A percentile compares a stretch with the other conserved stretches of the same genome.
phyloP scores from a whole-genome alignment of 345 rosid genomes.

The Leavenworthia alabamica region DNA sequence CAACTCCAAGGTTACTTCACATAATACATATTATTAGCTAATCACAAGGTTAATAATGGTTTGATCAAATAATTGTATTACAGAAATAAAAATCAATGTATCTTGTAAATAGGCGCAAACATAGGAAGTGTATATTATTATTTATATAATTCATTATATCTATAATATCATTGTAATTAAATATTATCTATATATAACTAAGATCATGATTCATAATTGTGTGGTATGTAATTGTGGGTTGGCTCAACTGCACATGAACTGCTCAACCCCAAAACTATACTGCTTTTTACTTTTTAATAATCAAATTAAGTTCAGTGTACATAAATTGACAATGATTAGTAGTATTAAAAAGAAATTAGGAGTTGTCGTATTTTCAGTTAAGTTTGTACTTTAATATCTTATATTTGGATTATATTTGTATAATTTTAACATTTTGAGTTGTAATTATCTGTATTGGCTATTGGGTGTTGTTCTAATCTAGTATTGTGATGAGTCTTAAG shows the following conservation, averaged over 20 bases:
- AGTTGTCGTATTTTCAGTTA: background rate
- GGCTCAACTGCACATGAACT: slow-evolving; percentile 40
- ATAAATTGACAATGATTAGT: slow-evolving; percentile 23
- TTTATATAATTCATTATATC: background rate
- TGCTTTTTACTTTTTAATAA: slow-evolving; percentile 27
- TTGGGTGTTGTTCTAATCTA: background rate
- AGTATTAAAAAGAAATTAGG: background rate
- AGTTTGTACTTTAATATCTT: background rate
- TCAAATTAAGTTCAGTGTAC: slow-evolving; percentile 25
- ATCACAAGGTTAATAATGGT: slow-evolving; percentile 28
- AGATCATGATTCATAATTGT: slow-evolving; percentile 29
- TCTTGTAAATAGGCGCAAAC: slow-evolving; percentile 32
- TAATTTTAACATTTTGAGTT: background rate
- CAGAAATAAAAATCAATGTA: slow-evolving; percentile 4
- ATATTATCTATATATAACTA: background rate
- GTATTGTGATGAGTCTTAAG: background rate
- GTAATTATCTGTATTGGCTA: background rate
- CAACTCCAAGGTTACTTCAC: slow-evolving; percentile 17
- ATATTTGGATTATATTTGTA: background rate
- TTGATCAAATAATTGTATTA: slow-evolving; percentile 21
- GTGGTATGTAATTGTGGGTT: slow-evolving; percentile 34
- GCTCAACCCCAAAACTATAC: slow-evolving; percentile 20
- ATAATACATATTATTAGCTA: slow-evolving; percentile 26
- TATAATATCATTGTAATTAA: background rate
- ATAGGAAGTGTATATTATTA: slow-evolving; percentile 14